Conservation (phyloP, 169 alveolate genomes). For the Eimeria praecox region DNA sequence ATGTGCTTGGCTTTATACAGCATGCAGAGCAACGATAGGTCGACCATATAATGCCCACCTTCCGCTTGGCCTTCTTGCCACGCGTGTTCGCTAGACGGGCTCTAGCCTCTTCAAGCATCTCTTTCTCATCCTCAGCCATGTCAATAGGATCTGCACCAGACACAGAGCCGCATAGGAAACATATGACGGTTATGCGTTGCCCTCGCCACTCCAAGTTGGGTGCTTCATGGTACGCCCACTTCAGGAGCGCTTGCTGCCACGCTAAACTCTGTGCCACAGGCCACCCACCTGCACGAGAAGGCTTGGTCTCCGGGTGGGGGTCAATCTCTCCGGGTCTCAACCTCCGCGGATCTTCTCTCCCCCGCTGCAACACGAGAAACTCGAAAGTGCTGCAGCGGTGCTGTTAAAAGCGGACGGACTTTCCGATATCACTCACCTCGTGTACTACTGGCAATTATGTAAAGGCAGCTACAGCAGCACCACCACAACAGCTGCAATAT, state of each 20-base stretch:
- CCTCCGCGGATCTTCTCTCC: slow-evolving; percentile 96
- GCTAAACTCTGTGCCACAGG: neutral
- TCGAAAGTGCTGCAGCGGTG: neutral
- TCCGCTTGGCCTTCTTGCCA: slow-evolving; percentile 99
- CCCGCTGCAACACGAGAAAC: slow-evolving; percentile 48
- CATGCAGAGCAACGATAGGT: neutral
- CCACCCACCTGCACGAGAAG: slow-evolving; percentile 95
- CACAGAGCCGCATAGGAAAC: neutral
- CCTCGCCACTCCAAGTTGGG: neutral
- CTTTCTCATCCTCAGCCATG: slow-evolving; percentile 99
- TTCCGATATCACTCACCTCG: neutral
- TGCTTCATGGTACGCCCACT: neutral
- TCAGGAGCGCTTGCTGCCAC: neutral
- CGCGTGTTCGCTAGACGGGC: slow-evolving; percentile 99
- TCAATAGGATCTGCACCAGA: slow-evolving; percentile 86
- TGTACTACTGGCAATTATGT: neutral
- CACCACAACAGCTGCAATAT: neutral
- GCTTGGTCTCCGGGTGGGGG: slow-evolving; percentile 99
- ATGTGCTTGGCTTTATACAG: too few relatives aligned
- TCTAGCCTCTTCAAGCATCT: slow-evolving; percentile 98
- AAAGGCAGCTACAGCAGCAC: neutral
- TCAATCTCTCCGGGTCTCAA: slow-evolving; percentile 99
- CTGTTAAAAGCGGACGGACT: neutral
- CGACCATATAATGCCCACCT: slow-evolving; percentile 84
- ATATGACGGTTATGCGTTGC: neutral